Conservation (phyloP, 2,329 filamentous ascomycete genomes). For the Ambrosiella xylebori region DNA sequence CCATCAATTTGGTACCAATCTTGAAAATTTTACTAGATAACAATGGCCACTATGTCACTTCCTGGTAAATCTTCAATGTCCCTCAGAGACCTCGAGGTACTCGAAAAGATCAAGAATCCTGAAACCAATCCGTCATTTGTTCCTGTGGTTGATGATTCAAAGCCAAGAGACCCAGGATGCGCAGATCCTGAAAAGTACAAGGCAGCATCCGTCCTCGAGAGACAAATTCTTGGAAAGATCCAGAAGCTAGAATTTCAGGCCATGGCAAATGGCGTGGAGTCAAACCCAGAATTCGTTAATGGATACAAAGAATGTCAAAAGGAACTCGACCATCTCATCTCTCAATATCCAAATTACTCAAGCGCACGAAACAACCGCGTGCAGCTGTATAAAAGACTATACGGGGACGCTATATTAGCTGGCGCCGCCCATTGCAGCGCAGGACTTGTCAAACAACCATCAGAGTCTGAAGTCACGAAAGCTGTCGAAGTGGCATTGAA, state of each 20-base stretch:
- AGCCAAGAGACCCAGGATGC: conserved; percentile 41
- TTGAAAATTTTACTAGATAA: not conserved
- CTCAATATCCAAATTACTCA: conserved; percentile 45
- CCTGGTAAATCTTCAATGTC: not conserved
- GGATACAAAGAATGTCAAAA: conserved; percentile 31
- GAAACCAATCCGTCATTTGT: conserved; percentile 40
- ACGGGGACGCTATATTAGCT: conserved; percentile 42
- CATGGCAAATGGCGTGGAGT: conserved; percentile 17
- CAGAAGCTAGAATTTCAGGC: conserved; percentile 38
- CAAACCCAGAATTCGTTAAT: conserved; percentile 18
- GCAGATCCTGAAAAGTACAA: conserved; percentile 34
- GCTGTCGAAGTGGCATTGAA: conserved; percentile 27
- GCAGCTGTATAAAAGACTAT: conserved; percentile 44
- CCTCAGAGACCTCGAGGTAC: conserved; percentile 40
- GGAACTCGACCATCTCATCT: conserved; percentile 38
- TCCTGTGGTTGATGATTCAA: conserved; percentile 35
- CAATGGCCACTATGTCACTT: not conserved
- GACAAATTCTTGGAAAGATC: conserved; percentile 34
- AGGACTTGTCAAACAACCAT: conserved; percentile 25
- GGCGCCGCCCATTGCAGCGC: conserved; percentile 22
- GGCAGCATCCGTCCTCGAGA: conserved; percentile 31
- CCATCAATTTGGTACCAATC: not conserved
- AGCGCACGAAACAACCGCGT: conserved; percentile 60
- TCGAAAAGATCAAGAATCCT: conserved; percentile 50
- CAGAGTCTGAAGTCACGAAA: conserved; percentile 22